Base-by-base conservation (phyloP, 1,284 basidiomycete species). In the Fomitopsis betulina region DNA sequence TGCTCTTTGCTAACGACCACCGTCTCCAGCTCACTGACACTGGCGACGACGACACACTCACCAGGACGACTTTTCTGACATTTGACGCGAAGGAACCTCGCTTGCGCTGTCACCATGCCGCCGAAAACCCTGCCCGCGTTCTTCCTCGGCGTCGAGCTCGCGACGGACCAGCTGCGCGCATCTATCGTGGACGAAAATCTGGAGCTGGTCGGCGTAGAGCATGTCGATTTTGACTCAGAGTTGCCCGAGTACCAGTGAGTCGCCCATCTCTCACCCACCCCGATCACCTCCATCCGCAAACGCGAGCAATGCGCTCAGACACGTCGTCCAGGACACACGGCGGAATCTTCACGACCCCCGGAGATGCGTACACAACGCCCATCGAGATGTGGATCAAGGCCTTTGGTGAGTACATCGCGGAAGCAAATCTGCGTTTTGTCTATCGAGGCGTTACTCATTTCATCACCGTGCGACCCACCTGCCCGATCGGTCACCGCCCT, bases 331-430 rank as follows among this genome's bases (percentile, higher is more conserved):
- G 91, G 70, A 93, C 90, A 1, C 86, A 89, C 63, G 87, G 89
- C 43, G 91, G 90, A 6, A 89, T 92, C 61, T 91, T 92, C 72
- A 92, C 89, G 42, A 89, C 89, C 0, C 87, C 87, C 3, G 89
- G 89, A 35, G 89, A 92, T 73, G 87, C 88, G 27, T 91, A 89
- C 68, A 92, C 89, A 33, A 89, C 88, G 4, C 90, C 91, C 1
- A 81, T 92, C 37, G 89, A 92, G 66, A 90, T 93, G 87, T 92
- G 91, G 87, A 82, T 91, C 55, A 89, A 89, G 71, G 88, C 80
- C 10, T 80, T 93, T 56, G 89, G 89, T 92, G 68, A 73, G 86
- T 58, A 59, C 65, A 67, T 69, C 65, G 72, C 79, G 80, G 80
- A 79, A 81, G 72, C 75, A 79, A 74, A 72, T 63, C 65, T 71